Conservation (phyloP, 2,329 filamentous ascomycete species). For the Tolypocladium pustulatum region DNA sequence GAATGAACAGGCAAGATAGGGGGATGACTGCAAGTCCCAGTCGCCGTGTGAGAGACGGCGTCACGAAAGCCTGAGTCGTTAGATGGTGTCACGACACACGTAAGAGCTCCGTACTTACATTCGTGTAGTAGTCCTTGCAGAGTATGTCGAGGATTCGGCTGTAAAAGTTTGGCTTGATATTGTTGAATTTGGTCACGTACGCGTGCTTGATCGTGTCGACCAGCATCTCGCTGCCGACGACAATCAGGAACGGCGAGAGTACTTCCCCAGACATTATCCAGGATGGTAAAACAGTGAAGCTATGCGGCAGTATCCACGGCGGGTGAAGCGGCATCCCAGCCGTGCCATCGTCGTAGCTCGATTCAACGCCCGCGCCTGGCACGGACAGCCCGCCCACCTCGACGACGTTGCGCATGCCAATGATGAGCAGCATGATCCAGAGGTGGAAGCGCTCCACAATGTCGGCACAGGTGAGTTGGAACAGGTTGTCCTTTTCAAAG, state of each 20-base stretch:
- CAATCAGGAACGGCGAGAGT: conserved; percentile 83
- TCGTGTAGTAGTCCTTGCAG: conserved; percentile 96
- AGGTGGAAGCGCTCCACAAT: conserved; percentile 95
- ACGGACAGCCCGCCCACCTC: conserved; percentile 80
- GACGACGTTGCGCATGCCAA: conserved; percentile 90
- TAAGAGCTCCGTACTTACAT: conserved; percentile 41
- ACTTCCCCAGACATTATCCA: conserved; percentile 74
- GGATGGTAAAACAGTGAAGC: conserved; percentile 79
- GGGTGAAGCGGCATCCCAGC: conserved; percentile 50
- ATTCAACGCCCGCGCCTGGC: conserved; percentile 40
- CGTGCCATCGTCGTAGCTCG: conserved; percentile 36
- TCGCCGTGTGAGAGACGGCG: conserved; percentile 80
- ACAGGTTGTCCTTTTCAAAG: conserved; percentile 95
- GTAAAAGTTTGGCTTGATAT: conserved; percentile 85
- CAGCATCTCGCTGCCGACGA: conserved; percentile 90
- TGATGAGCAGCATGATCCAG: conserved; percentile 95
- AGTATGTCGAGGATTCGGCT: conserved; percentile 83
- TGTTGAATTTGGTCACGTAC: conserved; percentile 98
- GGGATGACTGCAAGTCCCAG: conserved; percentile 88
- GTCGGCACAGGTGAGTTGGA: conserved; percentile 92
- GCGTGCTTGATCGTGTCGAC: conserved; percentile 97
- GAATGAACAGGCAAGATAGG: conserved; percentile 87
- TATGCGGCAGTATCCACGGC: conserved; percentile 73
- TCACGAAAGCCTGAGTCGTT: conserved; percentile 63
- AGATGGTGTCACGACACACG: not conserved